Conservation (phyloP, 2,329 filamentous ascomycete species). For the Cladophialophora immunda region DNA sequence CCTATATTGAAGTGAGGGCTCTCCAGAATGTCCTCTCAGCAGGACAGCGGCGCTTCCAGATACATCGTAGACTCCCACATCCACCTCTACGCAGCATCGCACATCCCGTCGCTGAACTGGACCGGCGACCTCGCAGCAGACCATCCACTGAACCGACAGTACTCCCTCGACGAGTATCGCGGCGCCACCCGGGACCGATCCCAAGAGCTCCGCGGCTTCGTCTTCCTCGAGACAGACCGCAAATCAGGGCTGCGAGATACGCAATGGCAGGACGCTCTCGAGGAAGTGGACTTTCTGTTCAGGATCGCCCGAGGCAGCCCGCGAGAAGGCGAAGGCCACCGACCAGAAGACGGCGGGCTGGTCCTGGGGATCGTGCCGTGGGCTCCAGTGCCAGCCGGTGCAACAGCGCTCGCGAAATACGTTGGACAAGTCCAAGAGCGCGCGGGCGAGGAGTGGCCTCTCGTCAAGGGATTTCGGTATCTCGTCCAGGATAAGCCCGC, state of each 20-base stretch:
- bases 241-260: conserved; percentile 65
- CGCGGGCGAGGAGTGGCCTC: conserved; percentile 64
- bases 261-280: conserved; percentile 72
- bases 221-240: conserved; percentile 86
- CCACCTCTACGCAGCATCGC: conserved; percentile 80
- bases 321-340: conserved; percentile 66
- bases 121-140: conserved; percentile 58
- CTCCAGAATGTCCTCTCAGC: conserved; percentile 21
- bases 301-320: conserved; percentile 71
- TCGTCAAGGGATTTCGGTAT: conserved; percentile 82
- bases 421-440: conserved; percentile 66
- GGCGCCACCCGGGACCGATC: conserved; percentile 49
- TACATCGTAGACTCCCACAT: conserved; percentile 87
- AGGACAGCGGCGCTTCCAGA: background rate
- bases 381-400: conserved; percentile 79
- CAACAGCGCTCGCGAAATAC: conserved; percentile 70
- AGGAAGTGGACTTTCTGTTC: conserved; percentile 75
- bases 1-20: background rate
- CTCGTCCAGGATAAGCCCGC: conserved; percentile 78
- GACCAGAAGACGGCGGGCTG: conserved; percentile 58
- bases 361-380: conserved; percentile 80
- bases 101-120: conserved; percentile 75
- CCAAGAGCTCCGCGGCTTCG: conserved; percentile 70
- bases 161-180: conserved; percentile 71
- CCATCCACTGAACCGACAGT: conserved; percentile 68